Evolutionary conservation across 2,329 filamentous ascomycete species (phyloP).

Genomic region (Metarhizium humberi): DNA sequence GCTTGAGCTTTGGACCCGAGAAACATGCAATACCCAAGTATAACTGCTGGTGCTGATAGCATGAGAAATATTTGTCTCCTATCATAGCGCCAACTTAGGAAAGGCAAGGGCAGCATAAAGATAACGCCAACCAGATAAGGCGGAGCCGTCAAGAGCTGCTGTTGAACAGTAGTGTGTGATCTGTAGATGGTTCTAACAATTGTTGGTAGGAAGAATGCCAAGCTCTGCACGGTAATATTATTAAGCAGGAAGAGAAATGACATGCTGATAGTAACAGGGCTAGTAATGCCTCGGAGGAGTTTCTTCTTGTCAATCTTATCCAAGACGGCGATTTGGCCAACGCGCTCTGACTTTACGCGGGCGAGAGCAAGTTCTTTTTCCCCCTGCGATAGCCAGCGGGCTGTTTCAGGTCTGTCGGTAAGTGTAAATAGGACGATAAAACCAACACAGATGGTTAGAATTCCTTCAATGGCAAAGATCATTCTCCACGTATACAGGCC

Average conservation of each 20-base stretch:
- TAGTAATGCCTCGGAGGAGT: constrained; percentile 51
- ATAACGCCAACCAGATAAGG: constrained; percentile 61
- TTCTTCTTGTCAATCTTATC: constrained; percentile 54
- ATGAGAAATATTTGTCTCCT: constrained; percentile 52
- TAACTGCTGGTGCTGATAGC: constrained; percentile 50
- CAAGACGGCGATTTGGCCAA: constrained; percentile 52
- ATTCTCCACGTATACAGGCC: constrained; percentile 53
- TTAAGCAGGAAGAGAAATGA: constrained; percentile 52
- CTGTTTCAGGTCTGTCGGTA: constrained; percentile 60
- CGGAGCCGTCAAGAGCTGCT: constrained; percentile 63
- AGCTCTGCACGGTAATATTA: constrained; percentile 62
- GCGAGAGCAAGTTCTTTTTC: constrained; percentile 59
- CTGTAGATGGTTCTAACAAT: constrained; percentile 62
- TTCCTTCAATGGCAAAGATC: constrained; percentile 63
- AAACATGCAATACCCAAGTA: constrained; percentile 64
- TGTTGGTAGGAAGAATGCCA: constrained; percentile 61
- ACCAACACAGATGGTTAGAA: constrained; percentile 43
- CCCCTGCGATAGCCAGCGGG: constrained; percentile 53
- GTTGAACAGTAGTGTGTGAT: constrained; percentile 40
- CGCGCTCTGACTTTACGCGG: constrained; percentile 58
- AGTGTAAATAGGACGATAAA: constrained; percentile 55
- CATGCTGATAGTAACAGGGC: constrained; percentile 48
- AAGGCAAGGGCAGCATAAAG: constrained; percentile 54
- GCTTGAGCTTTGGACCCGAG: constrained; percentile 43
- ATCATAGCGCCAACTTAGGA: constrained; percentile 52